Percentiles rank a stretch among this genome's conserved stretches.
phyloP scores from a whole-genome alignment of 192 early-diverging fungal genomes.

The Gonapodya prolifera region DNA sequence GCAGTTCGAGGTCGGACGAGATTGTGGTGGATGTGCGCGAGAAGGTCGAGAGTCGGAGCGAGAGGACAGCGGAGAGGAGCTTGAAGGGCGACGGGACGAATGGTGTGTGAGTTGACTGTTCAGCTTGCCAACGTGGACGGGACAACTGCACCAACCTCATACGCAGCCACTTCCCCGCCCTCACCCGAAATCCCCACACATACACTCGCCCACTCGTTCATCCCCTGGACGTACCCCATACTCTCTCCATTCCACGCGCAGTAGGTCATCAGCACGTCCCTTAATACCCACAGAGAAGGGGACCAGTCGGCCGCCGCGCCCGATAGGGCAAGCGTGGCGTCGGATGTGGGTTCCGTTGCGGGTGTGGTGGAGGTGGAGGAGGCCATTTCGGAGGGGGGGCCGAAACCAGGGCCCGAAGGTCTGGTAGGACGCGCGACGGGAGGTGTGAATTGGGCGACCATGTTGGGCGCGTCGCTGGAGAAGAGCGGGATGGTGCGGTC shows the following conservation, averaged over 20 bases:
- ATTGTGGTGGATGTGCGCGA: background rate
- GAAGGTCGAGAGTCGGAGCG: background rate
- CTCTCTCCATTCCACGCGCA: conserved; percentile 29
- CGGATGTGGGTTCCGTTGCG: background rate
- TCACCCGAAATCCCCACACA: background rate
- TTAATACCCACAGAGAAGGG: conserved; percentile 70
- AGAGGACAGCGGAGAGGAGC: background rate
- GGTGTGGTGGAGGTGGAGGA: conserved; percentile 7
- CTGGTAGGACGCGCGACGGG: too few relatives aligned
- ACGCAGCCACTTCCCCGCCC: background rate
- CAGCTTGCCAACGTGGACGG: background rate
- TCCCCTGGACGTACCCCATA: conserved; percentile 89
- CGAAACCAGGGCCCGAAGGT: background rate
- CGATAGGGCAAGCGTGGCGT: conserved; percentile 20
- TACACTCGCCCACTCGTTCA: conserved; percentile 27
- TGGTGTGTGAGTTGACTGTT: background rate
- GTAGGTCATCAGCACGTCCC: conserved; percentile 86
- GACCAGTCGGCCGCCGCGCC: conserved; percentile 34
- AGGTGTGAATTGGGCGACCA: background rate
- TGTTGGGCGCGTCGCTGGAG: conserved; percentile 19
- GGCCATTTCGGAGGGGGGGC: background rate
- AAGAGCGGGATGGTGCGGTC: conserved; percentile 79
- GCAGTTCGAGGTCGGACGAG: conserved; percentile 50
- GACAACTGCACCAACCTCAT: background rate
- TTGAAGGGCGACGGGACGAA: background rate